A percentile compares a stretch with the other conserved stretches of the same genome.
These are phyloP conservation scores for Quercus glauca DNA, from an alignment of 306 rosid genomes.

Conservation along the genomic window DNA sequence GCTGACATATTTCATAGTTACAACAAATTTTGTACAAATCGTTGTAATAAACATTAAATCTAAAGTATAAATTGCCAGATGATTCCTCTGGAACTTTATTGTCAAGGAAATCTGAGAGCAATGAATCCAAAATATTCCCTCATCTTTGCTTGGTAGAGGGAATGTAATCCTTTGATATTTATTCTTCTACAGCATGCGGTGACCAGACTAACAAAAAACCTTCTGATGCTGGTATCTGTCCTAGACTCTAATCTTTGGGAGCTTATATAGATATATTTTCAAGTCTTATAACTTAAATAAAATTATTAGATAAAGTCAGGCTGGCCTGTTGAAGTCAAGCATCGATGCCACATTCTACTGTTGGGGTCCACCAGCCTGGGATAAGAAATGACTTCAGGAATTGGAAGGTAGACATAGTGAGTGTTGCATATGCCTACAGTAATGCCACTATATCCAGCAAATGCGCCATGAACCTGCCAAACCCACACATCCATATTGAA, in stretches of 20 bases:
- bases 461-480: constrained; percentile 95
- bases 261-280: constrained; percentile 16
- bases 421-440: constrained; percentile 95
- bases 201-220: constrained; percentile 19
- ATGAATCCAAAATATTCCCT: constrained; percentile 23
- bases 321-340: constrained; percentile 97
- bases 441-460: constrained; percentile 96
- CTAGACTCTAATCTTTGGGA: constrained; percentile 32
- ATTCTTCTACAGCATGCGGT: constrained; percentile 29
- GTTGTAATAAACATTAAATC: constrained; percentile 7
- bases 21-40: constrained; percentile 37
- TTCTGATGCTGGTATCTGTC: constrained; percentile 26
- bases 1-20: constrained; percentile 2
- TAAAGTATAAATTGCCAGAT: constrained; percentile 29
- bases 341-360: constrained; percentile 99
- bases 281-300: constrained; percentile 26
- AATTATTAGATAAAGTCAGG: constrained; percentile 70
- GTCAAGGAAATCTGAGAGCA: constrained; percentile 21
- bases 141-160: constrained; percentile 17
- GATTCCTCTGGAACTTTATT: constrained; percentile 21
- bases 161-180: constrained; percentile 41
- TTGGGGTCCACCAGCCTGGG: constrained; percentile 83
- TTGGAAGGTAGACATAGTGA: constrained; percentile 91
- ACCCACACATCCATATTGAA: constrained; percentile 12
- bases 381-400: constrained; percentile 87